A percentile compares a stretch with the other conserved stretches of the same genome.
These are phyloP conservation scores for Poterioochromonas sp. DNA, from an alignment of 352 stramenopile genomes.

Conservation along the genomic window DNA sequence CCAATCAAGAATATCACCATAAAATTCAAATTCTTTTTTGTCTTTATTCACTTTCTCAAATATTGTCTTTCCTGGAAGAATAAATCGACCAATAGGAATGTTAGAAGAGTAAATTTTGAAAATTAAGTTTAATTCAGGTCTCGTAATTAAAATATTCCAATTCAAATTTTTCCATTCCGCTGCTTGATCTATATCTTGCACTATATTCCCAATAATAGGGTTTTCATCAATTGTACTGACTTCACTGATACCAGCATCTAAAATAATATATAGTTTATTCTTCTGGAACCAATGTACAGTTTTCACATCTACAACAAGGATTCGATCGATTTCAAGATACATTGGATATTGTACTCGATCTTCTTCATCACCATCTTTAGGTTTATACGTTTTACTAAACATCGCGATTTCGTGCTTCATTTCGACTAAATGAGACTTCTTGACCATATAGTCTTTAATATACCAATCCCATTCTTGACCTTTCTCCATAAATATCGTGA, in stretches of 20 bases:
- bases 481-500: neutral
- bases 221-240: neutral
- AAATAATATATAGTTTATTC: neutral
- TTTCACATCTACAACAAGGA: neutral
- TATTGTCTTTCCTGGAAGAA: neutral
- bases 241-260: neutral
- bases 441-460: neutral
- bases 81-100: neutral
- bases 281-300: neutral
- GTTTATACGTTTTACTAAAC: neutral
- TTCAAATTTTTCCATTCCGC: slow-evolving; percentile 23
- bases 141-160: neutral
- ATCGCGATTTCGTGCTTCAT: neutral
- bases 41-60: neutral
- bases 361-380: neutral
- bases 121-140: slow-evolving; percentile 20
- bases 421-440: neutral
- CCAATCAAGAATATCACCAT: neutral
- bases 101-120: neutral
- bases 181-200: neutral
- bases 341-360: neutral
- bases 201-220: neutral
- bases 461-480: slow-evolving; percentile 25
- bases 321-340: neutral
- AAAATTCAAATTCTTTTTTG: neutral